These are phyloP conservation scores for Pseudogymnoascus sp. DNA, from an alignment of 2,329 filamentous ascomycete genomes.

Conservation along the genomic window DNA sequence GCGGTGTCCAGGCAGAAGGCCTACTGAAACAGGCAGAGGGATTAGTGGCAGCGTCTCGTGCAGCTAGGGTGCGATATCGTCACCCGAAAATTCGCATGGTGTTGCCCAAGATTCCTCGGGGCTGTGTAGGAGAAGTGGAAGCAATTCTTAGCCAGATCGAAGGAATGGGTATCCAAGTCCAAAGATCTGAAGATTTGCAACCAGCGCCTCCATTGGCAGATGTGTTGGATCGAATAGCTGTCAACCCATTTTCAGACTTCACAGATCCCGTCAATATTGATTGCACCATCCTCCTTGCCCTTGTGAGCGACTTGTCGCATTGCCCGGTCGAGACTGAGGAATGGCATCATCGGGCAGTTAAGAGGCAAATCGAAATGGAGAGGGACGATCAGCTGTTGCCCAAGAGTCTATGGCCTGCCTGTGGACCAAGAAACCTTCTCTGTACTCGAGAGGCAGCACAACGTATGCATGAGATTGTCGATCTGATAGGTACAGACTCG, in stretches of 20 bases:
- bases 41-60: conserved; percentile 49
- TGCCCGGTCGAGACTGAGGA: conserved; percentile 25
- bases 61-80: conserved; percentile 50
- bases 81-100: conserved; percentile 54
- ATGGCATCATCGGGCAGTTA: conserved; percentile 27
- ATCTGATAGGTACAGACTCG: conserved; percentile 50
- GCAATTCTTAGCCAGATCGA: conserved; percentile 47
- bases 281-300: conserved; percentile 59
- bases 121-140: conserved; percentile 47
- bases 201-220: conserved; percentile 16
- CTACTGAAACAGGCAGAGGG: conserved; percentile 54
- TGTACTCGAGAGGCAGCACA: conserved; percentile 56
- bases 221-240: conserved; percentile 28
- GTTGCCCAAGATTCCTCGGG: conserved; percentile 49
- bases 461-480: conserved; percentile 58
- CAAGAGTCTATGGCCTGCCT: conserved; percentile 54
- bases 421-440: conserved; percentile 45
- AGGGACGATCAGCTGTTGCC: conserved; percentile 51
- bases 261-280: conserved; percentile 46
- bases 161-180: conserved; percentile 36
- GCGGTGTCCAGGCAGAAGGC: conserved; percentile 40
- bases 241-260: conserved; percentile 33
- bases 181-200: conserved; percentile 23
- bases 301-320: conserved; percentile 55
- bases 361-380: conserved; percentile 55